Percentiles rank a stretch among this genome's conserved stretches.
Conservation (phyloP, 352 stramenopile genomes). For the Pythium folliculosum region DNA sequence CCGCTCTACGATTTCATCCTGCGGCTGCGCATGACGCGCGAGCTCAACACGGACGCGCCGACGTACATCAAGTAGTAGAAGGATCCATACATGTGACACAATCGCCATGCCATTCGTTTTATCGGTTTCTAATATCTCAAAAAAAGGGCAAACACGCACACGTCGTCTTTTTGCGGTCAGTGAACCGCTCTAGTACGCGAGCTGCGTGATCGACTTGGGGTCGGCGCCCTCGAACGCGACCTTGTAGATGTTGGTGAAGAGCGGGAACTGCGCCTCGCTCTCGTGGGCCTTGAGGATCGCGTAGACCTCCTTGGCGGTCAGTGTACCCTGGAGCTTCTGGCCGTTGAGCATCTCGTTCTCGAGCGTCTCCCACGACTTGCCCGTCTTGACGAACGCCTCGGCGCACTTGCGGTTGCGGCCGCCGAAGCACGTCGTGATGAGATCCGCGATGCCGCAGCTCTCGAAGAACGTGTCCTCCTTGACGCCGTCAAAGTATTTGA, state of each 20-base stretch:
- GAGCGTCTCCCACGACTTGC: constrained; percentile 89
- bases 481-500: constrained; percentile 93
- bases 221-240: constrained; percentile 92
- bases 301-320: constrained; percentile 94
- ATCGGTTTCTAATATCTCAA: constrained; percentile 22
- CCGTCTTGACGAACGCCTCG: constrained; percentile 90
- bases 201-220: constrained; percentile 77
- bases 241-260: constrained; percentile 92
- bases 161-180: neutral
- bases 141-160: constrained; percentile 9
- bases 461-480: constrained; percentile 96
- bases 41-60: constrained; percentile 42
- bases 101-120: constrained; percentile 1
- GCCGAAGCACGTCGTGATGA: constrained; percentile 98
- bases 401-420: constrained; percentile 96
- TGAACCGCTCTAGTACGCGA: constrained; percentile 30
- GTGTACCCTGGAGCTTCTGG: constrained; percentile 97
- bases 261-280: constrained; percentile 86
- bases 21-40: constrained; percentile 47
- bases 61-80: constrained; percentile 38
- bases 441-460: constrained; percentile 96
- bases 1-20: constrained; percentile 52
- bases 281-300: constrained; percentile 87
- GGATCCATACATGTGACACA: neutral
- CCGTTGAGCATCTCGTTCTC: constrained; percentile 95